Base-by-base conservation (phyloP, 441 rosid genomes). In the Flueggea neowawraea region DNA sequence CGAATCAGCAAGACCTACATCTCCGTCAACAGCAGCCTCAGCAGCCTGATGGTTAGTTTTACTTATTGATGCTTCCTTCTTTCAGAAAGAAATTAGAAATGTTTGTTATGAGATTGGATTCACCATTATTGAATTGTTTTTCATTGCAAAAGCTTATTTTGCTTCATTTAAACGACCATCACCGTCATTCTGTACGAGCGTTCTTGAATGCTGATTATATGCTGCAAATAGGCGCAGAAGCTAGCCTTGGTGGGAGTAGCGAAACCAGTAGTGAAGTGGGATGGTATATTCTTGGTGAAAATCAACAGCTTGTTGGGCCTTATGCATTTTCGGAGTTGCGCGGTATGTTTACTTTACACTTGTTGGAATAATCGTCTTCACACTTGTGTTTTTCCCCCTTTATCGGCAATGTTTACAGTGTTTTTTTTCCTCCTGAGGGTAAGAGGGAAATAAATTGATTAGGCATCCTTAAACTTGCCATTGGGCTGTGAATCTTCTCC, bases 271-370 rank as follows among this genome's bases (percentile, higher is more conserved):
- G 68, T 52, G 90, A 75, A 58, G 77, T 70, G 5, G 85, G 78
- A 13, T 87, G 93, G 93, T 87, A 72, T 62, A 65, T 87, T 65
- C 82, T 87, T 50, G 84, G 72, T 16, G 80, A 67, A 56, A 73
- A 87, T 63, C 83, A 82, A 70, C 80, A 84, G 16, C 61, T 63
- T 43, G 32, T 78, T 32, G 93, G 93, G 57, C 93, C 93, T 32
- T 82, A 84, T 61, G 65, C 77, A 6, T 28, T 75, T 55, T 71
- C 88, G 17, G 93, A 87, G 73, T 63, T 84, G 64, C 75, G 69
- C 6, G 86, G 93, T 84, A 71, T 70, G 86, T 71, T 61, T 15
- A 10, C 7, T 22, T 22, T 31, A 6, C 28, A 11, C 41, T 3
- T 33, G 16, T 11, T 5, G 43, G 12, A 3, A 16, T 13, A 31